Percentiles rank a stretch among this genome's conserved stretches.
phyloP scores from a whole-genome alignment of 1,139 yeast species.

The Wickerhamomyces sp. region DNA sequence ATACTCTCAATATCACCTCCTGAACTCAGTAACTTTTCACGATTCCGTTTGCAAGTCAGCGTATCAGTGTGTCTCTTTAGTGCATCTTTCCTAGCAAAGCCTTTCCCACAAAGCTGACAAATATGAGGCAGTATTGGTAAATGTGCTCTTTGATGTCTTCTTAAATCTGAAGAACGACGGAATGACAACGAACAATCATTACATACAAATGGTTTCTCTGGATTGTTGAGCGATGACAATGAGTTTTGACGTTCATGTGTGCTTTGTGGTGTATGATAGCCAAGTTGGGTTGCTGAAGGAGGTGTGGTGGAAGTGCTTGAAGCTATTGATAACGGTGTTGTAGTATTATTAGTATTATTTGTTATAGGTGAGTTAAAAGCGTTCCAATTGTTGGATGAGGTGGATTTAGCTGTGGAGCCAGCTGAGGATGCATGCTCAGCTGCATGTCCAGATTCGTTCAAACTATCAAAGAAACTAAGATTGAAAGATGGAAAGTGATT shows the following conservation, averaged over 20 bases:
- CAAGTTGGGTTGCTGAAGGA: constrained; percentile 1
- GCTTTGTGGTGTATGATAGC: not conserved
- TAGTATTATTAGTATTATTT: constrained; percentile 2
- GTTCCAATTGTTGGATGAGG: not conserved
- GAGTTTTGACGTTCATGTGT: constrained; percentile 1
- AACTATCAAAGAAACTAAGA: constrained; percentile 18
- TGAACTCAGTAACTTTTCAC: constrained; percentile 39
- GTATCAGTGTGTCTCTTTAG: constrained; percentile 70
- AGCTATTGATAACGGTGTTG: constrained; percentile 5
- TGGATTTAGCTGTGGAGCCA: not conserved
- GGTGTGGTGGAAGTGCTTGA: constrained; percentile 2
- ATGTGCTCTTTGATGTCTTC: constrained; percentile 62
- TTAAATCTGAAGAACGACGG: constrained; percentile 58
- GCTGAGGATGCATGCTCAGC: not conserved
- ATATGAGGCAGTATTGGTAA: constrained; percentile 51
- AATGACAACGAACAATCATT: constrained; percentile 48
- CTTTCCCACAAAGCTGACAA: constrained; percentile 72
- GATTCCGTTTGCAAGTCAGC: constrained; percentile 65
- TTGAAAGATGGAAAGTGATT: constrained; percentile 23
- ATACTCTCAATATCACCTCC: constrained; percentile 24
- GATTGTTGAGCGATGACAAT: constrained; percentile 2
- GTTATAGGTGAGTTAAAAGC: not conserved
- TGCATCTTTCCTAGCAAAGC: constrained; percentile 80
- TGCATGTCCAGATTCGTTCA: constrained; percentile 1
- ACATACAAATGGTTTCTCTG: constrained; percentile 24